Conservation (phyloP, 257 asterid genomes). For the Ophiorrhiza pumila region DNA sequence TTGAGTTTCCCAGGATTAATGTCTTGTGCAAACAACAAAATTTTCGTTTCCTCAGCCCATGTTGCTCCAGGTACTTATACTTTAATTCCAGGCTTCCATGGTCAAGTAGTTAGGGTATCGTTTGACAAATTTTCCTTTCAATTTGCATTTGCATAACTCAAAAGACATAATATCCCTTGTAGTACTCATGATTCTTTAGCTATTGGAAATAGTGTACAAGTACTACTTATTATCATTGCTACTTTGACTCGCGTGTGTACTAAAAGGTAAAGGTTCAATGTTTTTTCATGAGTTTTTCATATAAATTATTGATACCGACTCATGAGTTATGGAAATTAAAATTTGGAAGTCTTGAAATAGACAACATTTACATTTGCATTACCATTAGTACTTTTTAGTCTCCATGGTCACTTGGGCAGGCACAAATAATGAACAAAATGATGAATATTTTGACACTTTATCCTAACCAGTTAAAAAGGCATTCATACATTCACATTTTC, state of each 20-base stretch:
- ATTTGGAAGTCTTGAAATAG: no score
- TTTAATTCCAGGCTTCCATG: not conserved
- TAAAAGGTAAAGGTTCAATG: not conserved
- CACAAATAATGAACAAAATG: not conserved
- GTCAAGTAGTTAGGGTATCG: not conserved
- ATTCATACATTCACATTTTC: not conserved
- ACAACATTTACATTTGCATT: no score
- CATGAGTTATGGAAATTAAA: no score
- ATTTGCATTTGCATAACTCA: not conserved
- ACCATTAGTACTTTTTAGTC: not conserved
- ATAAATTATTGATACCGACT: not conserved
- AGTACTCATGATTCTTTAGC: not conserved
- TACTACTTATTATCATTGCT: not conserved
- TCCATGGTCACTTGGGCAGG: not conserved
- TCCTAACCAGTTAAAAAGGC: not conserved
- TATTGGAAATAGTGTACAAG: conserved; percentile 1
- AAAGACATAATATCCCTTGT: not conserved
- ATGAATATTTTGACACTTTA: not conserved
- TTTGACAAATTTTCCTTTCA: no score
- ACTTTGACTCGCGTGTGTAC: not conserved
- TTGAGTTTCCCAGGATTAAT: conserved; percentile 28
- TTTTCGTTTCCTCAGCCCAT: conserved; percentile 42
- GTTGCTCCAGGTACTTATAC: conserved; percentile 54
- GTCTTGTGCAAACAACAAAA: conserved; percentile 27
- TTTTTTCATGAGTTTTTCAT: not conserved